Evolutionary conservation across 2,329 filamentous ascomycete genomes (phyloP).

Genomic region (Stagonosporopsis cucurbitacearum): DNA sequence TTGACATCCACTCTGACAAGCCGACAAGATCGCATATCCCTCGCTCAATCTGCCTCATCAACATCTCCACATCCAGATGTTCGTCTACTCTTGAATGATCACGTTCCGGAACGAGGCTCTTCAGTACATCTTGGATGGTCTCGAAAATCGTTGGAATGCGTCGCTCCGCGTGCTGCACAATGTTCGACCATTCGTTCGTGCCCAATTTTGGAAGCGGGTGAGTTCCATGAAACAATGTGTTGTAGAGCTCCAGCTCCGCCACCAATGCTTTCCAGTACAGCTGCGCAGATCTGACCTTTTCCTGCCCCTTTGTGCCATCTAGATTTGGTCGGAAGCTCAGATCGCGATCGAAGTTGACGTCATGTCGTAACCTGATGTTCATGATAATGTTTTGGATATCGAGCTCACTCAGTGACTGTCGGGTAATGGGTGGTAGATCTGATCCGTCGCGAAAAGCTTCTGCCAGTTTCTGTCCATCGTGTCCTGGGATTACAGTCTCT

Average conservation of each 20-base stretch:
- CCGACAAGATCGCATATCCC: slow-evolving; percentile 85
- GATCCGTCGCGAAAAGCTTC: slow-evolving; percentile 49
- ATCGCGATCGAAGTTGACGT: slow-evolving; percentile 94
- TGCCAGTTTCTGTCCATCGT: slow-evolving; percentile 36
- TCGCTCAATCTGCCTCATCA: slow-evolving; percentile 91
- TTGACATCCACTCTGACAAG: slow-evolving; percentile 82
- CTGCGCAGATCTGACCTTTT: slow-evolving; percentile 78
- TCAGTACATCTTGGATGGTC: slow-evolving; percentile 84
- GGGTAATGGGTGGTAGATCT: slow-evolving; percentile 80
- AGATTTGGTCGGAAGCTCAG: slow-evolving; percentile 91
- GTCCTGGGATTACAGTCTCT: slow-evolving; percentile 37
- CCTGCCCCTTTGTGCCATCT: slow-evolving; percentile 82
- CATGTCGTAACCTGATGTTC: slow-evolving; percentile 83
- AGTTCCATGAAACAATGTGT: slow-evolving; percentile 40
- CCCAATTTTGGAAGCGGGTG: slow-evolving; percentile 26
- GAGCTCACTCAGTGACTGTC: slow-evolving; percentile 82
- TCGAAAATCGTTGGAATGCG: slow-evolving; percentile 79
- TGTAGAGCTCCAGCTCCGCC: slow-evolving; percentile 63
- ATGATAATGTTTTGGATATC: slow-evolving; percentile 85
- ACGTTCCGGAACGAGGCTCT: slow-evolving; percentile 83
- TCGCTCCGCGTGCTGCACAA: slow-evolving; percentile 55
- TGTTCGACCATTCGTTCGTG: slow-evolving; percentile 59
- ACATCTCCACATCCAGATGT: slow-evolving; percentile 80
- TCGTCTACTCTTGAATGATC: slow-evolving; percentile 83
- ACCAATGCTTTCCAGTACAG: slow-evolving; percentile 79